Evolutionary conservation across 2,329 filamentous ascomycete genomes (phyloP).

Genomic region (Penicillium sp.): DNA sequence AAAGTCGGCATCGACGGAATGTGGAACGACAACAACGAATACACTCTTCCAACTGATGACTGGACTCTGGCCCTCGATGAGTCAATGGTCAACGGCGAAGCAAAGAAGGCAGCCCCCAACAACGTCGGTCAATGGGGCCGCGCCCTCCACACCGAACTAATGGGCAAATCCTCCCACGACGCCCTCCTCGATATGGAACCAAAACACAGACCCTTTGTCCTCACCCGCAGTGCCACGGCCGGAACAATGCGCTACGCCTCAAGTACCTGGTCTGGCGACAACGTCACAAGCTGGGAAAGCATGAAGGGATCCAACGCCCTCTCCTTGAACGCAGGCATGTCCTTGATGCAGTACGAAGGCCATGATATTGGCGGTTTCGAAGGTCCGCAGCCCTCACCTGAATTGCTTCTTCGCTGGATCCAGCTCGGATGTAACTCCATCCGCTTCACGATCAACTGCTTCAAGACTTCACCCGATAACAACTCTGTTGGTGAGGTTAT

Average conservation of each 20-base stretch:
- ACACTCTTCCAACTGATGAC: slow-evolving; percentile 64
- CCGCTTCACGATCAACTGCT: slow-evolving; percentile 76
- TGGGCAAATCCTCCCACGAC: slow-evolving; percentile 70
- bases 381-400: slow-evolving; percentile 66
- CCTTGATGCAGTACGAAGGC: slow-evolving; percentile 66
- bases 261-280: slow-evolving; percentile 75
- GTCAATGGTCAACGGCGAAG: slow-evolving; percentile 39
- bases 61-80: slow-evolving; percentile 64
- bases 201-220: slow-evolving; percentile 63
- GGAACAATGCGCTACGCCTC: slow-evolving; percentile 70
- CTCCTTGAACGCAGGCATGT: slow-evolving; percentile 68
- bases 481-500: slow-evolving; percentile 71
- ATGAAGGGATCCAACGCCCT: slow-evolving; percentile 73
- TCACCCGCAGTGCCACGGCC: slow-evolving; percentile 70
- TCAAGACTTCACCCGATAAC: slow-evolving; percentile 68
- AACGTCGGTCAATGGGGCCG: slow-evolving; percentile 70
- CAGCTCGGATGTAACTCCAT: slow-evolving; percentile 70
- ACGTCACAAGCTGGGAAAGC: slow-evolving; percentile 70
- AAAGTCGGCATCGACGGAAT: slow-evolving; percentile 69
- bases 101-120: slow-evolving; percentile 45
- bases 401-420: slow-evolving; percentile 71
- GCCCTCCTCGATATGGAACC: slow-evolving; percentile 62
- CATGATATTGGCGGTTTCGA: slow-evolving; percentile 77
- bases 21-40: slow-evolving; percentile 82
- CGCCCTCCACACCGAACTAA: slow-evolving; percentile 68